These are phyloP conservation scores for Metschnikowia sp. DNA, from an alignment of 805 yeast species.

Conservation along the genomic window DNA sequence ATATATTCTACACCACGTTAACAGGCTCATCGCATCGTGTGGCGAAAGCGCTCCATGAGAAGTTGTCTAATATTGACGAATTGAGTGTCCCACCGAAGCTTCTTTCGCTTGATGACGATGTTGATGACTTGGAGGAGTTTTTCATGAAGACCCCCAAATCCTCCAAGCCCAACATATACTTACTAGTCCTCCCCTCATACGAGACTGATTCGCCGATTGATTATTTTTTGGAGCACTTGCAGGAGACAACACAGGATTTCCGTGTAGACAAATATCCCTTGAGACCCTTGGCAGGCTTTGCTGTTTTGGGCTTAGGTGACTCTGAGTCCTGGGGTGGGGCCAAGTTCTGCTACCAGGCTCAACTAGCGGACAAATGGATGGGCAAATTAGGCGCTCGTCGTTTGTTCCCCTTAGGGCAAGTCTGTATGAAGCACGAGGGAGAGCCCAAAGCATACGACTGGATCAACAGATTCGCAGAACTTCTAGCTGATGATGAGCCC, in stretches of 20 bases:
- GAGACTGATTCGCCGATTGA: slow-evolving; percentile 92
- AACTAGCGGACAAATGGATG: slow-evolving; percentile 65
- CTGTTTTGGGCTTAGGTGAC: slow-evolving; percentile 88
- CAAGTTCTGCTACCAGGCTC: slow-evolving; percentile 85
- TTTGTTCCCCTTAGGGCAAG: slow-evolving; percentile 76
- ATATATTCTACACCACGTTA: slow-evolving; percentile 77
- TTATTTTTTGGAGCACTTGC: slow-evolving; percentile 73
- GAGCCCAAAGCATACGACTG: slow-evolving; percentile 62
- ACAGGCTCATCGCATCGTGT: slow-evolving; percentile 79
- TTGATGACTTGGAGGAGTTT: slow-evolving; percentile 80
- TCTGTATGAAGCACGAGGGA: slow-evolving; percentile 73
- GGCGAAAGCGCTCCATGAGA: slow-evolving; percentile 50
- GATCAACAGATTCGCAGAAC: slow-evolving; percentile 56
- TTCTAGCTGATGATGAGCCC: slow-evolving; percentile 70
- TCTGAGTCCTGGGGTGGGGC: slow-evolving; percentile 73
- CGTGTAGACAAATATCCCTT: slow-evolving; percentile 82
- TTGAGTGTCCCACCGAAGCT: slow-evolving; percentile 45
- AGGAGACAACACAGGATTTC: slow-evolving; percentile 81
- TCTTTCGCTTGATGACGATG: slow-evolving; percentile 71
- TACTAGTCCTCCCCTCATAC: slow-evolving; percentile 82
- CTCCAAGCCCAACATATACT: slow-evolving; percentile 49
- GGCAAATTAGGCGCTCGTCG: slow-evolving; percentile 86
- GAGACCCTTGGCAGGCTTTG: slow-evolving; percentile 65
- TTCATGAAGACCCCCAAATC: slow-evolving; percentile 60
- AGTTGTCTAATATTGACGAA: slow-evolving; percentile 26